Evolutionary conservation across 768 basidiomycete species (phyloP), one percentile per base, ranked within the genome.

Genomic region (Tulasnella sp.): DNA sequence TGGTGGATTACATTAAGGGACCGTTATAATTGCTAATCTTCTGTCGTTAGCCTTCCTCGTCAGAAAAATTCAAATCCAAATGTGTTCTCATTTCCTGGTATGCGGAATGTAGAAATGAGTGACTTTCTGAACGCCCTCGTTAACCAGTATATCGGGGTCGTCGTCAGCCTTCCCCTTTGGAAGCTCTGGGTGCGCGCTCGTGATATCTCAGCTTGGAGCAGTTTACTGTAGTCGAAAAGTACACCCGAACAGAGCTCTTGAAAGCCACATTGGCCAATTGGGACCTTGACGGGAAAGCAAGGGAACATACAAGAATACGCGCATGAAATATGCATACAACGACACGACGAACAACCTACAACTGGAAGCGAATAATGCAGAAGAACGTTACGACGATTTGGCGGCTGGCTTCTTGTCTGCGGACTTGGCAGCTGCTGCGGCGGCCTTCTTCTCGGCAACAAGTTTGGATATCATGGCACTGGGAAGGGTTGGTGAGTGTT

Each of bases 361-460:
- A 69, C 64, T 31, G 64, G 37, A 34, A 11, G 34, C 64, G 14
- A 69, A 69, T 69, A 69, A 69, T 2, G 64, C 64, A 69, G 64
- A 69, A 7, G 34, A 69, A 69, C 9, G 34, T 69, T 69, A 69
- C 64, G 64, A 69, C 12, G 64, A 69, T 37, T 69, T 69, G 64
- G 64, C 31, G 11, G 64, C 31, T 69, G 64, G 64, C 28, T 69
- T 69, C 31, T 28, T 37, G 16, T 28, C 28, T 34, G 74, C 74
- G n/a, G 74, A 28, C 69, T 75, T 72, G 37, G 46, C 88, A 69
- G 95, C 94, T 50, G 95, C 94, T 84, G 90, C 91, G 89, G 96
- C 94, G 85, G 91, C 92, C 91, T 97, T 97, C 91, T 93, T 95
- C 90, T 98, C 96, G 81, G 94, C 92, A 81, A 96, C 87, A 84